Base-by-base conservation (phyloP, 345 rosid genomes). In the Brassica juncea region DNA sequence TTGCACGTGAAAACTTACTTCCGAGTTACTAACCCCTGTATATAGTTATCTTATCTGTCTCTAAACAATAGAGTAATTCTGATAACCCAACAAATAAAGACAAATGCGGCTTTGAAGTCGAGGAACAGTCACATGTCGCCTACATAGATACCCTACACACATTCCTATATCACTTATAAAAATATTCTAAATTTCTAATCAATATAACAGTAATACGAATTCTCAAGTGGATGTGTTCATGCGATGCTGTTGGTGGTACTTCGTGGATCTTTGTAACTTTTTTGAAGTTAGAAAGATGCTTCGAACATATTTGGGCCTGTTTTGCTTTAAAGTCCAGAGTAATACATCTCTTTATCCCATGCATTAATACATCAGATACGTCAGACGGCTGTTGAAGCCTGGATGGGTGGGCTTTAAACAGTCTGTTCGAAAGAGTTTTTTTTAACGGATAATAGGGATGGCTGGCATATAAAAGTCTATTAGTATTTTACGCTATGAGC, bases 401-500 rank as follows among this genome's bases (percentile, higher is more conserved):
- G 35, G 35, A 4, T 32, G 35, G 35, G 35, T 32, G 35, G 35
- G 35, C 35, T 32, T 32, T 32, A 32, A 32, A 32, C 35, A 32
- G 35, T 32, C 7, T 32, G 8, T 32, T 32, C 35, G 8, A 32
- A 32, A 32, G 35, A 32, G 35, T 32, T 32, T 32, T 32, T 32
- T 32, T 32, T 32, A 32, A 32, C 35, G 35, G 35, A 32, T 32
- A 32, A 32, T 32, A 32, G 35, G 35, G 35, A 32, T 32, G 35
- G 35, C 35, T 32, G 35, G 35, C 35, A 32, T 32, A 32, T 32
- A 32, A 28, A 91, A 92, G 79, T 85, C 84, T 34, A 90, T 72
- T 79, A 89, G 97, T 82, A 95, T 95, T 74, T 80, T 90, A 54
- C 97, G 97, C 49, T 95, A 95, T 73, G 99, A 95, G 84, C 92